Conservation (phyloP, 306 rosid species). For the Hippophae rhamnoides region DNA sequence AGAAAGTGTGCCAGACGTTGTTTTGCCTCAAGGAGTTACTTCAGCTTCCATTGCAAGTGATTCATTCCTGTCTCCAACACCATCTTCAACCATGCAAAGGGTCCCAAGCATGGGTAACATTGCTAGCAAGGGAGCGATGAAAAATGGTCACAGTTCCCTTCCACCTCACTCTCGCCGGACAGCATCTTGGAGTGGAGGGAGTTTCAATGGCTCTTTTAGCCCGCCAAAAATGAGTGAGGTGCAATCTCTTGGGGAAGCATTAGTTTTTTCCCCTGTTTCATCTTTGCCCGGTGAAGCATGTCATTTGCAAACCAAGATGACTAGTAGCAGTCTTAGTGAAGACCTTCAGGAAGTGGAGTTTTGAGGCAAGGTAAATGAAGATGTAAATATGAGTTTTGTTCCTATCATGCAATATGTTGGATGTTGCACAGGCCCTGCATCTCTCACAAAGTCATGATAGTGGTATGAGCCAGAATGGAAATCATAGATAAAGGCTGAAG, state of each 20-base stretch:
- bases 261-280: constrained; percentile 37
- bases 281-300: constrained; percentile 39
- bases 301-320: constrained; percentile 22
- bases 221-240: constrained; percentile 29
- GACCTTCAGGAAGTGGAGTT: constrained; percentile 89
- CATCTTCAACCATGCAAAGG: constrained; percentile 39
- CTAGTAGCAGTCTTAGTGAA: constrained; percentile 45
- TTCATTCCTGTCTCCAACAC: constrained; percentile 34
- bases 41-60: constrained; percentile 38
- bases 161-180: constrained; percentile 52
- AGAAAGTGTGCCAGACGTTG: constrained; percentile 52
- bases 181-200: constrained; percentile 72
- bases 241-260: constrained; percentile 40
- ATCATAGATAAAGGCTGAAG: constrained; percentile 19
- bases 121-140: constrained; percentile 21
- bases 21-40: constrained; percentile 25
- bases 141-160: constrained; percentile 16
- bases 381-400: constrained; percentile 82
- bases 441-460: constrained; percentile 27
- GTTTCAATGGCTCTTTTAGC: constrained; percentile 38
- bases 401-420: constrained; percentile 38
- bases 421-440: constrained; percentile 36
- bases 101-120: constrained; percentile 61
- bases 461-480: constrained; percentile 25
- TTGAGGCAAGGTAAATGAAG: constrained; percentile 37